Conservation (phyloP, 352 stramenopile genomes). For the Pilasporangium apinafurcum region DNA sequence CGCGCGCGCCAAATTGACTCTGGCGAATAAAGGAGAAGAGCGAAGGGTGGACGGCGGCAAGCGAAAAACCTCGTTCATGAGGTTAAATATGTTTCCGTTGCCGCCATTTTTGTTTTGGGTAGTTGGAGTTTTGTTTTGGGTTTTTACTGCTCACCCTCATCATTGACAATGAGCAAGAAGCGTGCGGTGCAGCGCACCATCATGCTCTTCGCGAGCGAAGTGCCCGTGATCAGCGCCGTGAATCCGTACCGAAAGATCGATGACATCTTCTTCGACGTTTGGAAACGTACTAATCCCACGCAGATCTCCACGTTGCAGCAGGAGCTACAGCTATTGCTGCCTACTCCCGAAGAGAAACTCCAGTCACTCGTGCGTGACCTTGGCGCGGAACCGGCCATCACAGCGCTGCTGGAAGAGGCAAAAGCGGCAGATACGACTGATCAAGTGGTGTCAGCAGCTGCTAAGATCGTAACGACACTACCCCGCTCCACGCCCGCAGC, state of each 20-base stretch:
- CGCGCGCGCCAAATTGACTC: slow-evolving; percentile 1
- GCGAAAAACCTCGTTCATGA: slow-evolving; percentile 1
- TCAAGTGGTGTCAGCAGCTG: slow-evolving; percentile 25
- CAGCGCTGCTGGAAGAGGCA: slow-evolving; percentile 48
- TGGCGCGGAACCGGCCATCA: slow-evolving; percentile 42
- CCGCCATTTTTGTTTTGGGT: slow-evolving; percentile 5
- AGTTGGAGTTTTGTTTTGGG: background rate
- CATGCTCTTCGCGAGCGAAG: slow-evolving; percentile 83
- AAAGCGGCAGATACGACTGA: slow-evolving; percentile 36
- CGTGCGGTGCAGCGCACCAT: slow-evolving; percentile 17
- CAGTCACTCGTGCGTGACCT: slow-evolving; percentile 45
- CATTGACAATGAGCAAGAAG: slow-evolving; percentile 7
- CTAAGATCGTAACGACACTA: slow-evolving; percentile 42
- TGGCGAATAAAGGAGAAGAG: no score
- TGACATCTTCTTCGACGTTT: slow-evolving; percentile 74
- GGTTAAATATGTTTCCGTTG: background rate
- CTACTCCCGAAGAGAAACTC: slow-evolving; percentile 47
- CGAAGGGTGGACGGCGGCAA: background rate
- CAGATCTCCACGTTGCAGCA: slow-evolving; percentile 45
- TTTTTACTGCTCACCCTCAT: no score
- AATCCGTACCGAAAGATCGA: slow-evolving; percentile 84
- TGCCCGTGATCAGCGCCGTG: slow-evolving; percentile 73
- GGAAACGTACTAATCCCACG: slow-evolving; percentile 70
- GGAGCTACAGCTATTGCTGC: slow-evolving; percentile 34
- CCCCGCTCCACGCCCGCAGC: slow-evolving; percentile 31